Evolutionary conservation across 2,329 filamentous ascomycete species (phyloP), one percentile per base, ranked within the genome.

Genomic region (Penicillium olsonii): DNA sequence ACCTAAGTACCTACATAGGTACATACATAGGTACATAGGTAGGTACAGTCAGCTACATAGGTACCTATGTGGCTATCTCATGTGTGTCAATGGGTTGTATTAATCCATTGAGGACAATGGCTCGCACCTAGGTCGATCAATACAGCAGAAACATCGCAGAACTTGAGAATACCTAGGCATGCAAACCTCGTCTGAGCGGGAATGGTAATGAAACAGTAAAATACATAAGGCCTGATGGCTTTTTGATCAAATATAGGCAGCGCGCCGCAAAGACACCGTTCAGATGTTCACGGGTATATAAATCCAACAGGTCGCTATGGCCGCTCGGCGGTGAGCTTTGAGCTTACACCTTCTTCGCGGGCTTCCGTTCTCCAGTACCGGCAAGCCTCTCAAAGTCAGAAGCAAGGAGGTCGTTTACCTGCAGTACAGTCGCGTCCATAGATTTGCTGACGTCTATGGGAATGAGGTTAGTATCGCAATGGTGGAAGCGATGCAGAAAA

Each of bases 381-480:
- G 45, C 74, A 52, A 76, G 76, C 22, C 68, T 66, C 11, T 66
- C 63, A 39, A 77, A 60, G 45, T 75, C 67, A 27, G 67, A 59
- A 27, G 71, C 67, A 26, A 77, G 66, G 15, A 64, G 59, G 48
- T 72, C 66, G 52, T 75, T 68, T 26, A 75, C 56, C n/a, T 70
- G 65, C 11, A 62, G 50, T 35, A 68, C 56, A 31, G 66, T 56
- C 34, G 63, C 56, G 51, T 76, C 74, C 68, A 77, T 72, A 10
- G 65, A 59, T 46, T 69, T 67, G 38, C 61, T 65, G 38, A 73
- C 70, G 56, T 74, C 74, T 76, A 49, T 38, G n/a, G n/a, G 24
- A 35, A n/a, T 24, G 12, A 42, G 18, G 43, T 58, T 52, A 58
- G 53, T 39, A 46, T 10, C 5, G n/a, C n/a, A 31, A 24, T 18